Base-by-base conservation (phyloP, 2,329 filamentous ascomycete species). In the Pseudodiploospora longispora region DNA sequence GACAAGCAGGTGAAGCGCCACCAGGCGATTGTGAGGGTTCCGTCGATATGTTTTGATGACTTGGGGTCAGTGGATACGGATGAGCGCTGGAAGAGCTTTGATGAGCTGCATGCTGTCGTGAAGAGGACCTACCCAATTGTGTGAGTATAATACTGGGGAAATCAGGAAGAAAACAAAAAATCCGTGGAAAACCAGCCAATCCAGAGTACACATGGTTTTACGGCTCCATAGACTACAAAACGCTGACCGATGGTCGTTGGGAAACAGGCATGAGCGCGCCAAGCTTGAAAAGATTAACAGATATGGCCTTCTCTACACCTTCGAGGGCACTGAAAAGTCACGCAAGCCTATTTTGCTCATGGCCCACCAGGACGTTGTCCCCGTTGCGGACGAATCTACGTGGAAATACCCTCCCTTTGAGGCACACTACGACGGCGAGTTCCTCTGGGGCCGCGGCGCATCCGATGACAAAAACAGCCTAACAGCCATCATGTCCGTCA, bases 301-400 rank as follows among this genome's bases (percentile, higher is more conserved):
- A 0, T 73, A 82, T 35, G 80, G 79, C 9, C 64, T 83, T 3
- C 62, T 83, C 29, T 82, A 75, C 59, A 82, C 78, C 0, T 67
- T 82, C 48, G 55, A 71, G 5, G 80, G 80, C 12, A 67, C 64
- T 5, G 67, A 81, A 42, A 50, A 65, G 3, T 63, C 64, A 0
- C 67, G 80, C n/a, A 64, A 67, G 49, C 68, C 68, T 0, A 54
- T 66, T 28, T 55, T 71, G 3, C 57, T 71, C 5, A 60, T 64
- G 6, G 68, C 65, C 4, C 68, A 71, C 46, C 67, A 70, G 43
- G 68, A 71, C 36, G 67, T 70, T 6, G 67, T 71, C 10, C 68
- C 68, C 4, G 63, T 67, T 1, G 63, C 63, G 0, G 67, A 69
- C 29, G 76, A 75, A 44, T 59, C 58, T 1, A 61, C 64, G 0